Base-by-base conservation (phyloP, 495 filamentous ascomycete genomes). In the Articulospora tetracladia region DNA sequence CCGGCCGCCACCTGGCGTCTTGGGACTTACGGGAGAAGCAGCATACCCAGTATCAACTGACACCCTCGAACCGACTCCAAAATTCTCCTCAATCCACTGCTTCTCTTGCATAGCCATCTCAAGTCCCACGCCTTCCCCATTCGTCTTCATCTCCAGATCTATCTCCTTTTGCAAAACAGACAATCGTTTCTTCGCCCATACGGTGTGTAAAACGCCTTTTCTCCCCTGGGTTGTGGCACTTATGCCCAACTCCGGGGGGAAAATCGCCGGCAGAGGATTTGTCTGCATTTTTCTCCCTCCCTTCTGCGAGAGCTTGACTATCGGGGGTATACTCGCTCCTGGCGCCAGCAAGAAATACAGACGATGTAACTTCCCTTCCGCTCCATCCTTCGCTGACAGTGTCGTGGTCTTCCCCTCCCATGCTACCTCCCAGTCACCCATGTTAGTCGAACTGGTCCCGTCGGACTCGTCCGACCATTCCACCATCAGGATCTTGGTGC, bases 401-500 rank as follows among this genome's bases (percentile, higher is more conserved):
- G 88, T 80, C 0, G 83, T 77, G 24, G 76, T 78, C 71, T 92
- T 92, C 12, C 88, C 83, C 53, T 88, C 79, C 90, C 90, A 93
- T 7, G 82, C 83, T 11, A 95, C 84, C 41, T 86, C 80, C 90
- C 91, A 93, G 36, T 82, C 76, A 0, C 59, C 62, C 15, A 47
- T 55, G 23, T 69, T 55, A 41, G 76, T 1, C 12, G 24, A 3
- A n/a, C 27, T 25, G 34, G 75, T 67, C 65, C 73, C 61, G 30
- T 66, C 69, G 15, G 72, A 60, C 23, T 78, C 73, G 30, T 84
- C 78, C 32, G 85, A 84, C 90, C 90, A 93, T 62, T 93, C 88
- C 12, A 93, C 81, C 88, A 93, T 91, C 50, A 93, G 69, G 49
- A 95, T 86, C 74, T 93, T 93, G 28, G 88, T 92, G 10, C 90